Percentiles rank a stretch among this genome's conserved stretches.
Evolutionary conservation across 352 stramenopile species (phyloP).

Genomic region (Globisporangium abappressorium): DNA sequence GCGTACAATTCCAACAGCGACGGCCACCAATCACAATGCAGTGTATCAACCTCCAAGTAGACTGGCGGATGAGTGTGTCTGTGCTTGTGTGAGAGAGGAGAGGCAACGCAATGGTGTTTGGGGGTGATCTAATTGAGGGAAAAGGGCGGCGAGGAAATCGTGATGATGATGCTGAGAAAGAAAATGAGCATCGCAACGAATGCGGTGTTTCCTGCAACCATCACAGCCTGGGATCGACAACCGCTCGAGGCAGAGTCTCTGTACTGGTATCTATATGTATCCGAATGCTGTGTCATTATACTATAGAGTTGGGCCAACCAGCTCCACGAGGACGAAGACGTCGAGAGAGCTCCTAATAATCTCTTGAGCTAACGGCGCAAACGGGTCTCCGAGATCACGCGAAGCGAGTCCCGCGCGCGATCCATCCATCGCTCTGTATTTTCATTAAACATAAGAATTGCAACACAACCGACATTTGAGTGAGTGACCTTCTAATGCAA

Average conservation of each 20-base stretch:
- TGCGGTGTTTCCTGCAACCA: neutral
- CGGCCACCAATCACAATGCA: neutral
- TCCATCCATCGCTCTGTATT: constrained; percentile 76
- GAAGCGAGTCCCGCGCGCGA: constrained; percentile 72
- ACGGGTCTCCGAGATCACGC: constrained; percentile 81
- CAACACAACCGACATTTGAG: neutral
- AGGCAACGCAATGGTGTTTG: too few relatives aligned
- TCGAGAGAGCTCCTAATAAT: neutral
- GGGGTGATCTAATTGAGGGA: too few relatives aligned
- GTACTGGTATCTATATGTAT: neutral
- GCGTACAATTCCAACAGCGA: neutral
- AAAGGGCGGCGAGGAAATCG: too few relatives aligned
- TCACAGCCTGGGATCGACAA: neutral
- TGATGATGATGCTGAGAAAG: neutral
- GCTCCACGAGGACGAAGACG: too few relatives aligned
- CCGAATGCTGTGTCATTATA: neutral
- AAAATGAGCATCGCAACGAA: neutral
- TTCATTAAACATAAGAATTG: neutral
- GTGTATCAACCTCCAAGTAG: too few relatives aligned
- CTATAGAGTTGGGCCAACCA: neutral
- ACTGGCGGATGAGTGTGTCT: too few relatives aligned
- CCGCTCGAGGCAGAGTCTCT: neutral
- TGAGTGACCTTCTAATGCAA: neutral
- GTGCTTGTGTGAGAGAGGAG: too few relatives aligned
- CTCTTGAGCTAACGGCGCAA: constrained; percentile 37